A percentile compares a stretch with the other conserved stretches of the same genome.
These are phyloP conservation scores for Phylloporus sp. DNA, from an alignment of 768 basidiomycete species.

Conservation along the genomic window DNA sequence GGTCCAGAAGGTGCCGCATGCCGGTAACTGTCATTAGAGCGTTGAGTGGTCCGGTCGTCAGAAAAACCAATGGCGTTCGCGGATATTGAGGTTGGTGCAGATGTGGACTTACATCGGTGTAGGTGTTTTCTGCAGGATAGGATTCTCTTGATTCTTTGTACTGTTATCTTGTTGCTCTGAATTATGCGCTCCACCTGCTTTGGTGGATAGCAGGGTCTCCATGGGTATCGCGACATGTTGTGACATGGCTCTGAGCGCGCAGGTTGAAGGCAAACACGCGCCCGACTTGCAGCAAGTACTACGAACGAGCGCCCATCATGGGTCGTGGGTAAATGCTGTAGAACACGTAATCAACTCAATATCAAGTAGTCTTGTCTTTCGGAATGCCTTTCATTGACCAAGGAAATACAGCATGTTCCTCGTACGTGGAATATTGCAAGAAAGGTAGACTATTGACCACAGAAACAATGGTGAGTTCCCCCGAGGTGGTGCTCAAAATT, in stretches of 20 bases:
- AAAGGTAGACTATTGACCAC: no score
- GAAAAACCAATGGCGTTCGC: background rate
- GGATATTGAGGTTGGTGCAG: background rate
- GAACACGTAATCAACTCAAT: background rate
- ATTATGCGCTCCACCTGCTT: background rate
- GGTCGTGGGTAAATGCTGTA: constrained; percentile 2
- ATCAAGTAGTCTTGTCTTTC: no score
- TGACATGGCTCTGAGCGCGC: constrained; percentile 8
- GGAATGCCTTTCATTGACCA: no score
- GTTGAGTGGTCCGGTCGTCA: background rate
- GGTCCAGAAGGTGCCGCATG: constrained; percentile 40
- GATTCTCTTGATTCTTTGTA: background rate
- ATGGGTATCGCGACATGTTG: constrained; percentile 20
- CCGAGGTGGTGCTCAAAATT: background rate
- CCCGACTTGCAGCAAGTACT: background rate
- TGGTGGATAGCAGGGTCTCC: constrained; percentile 1
- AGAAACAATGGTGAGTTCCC: no score
- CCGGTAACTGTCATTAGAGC: constrained; percentile 25
- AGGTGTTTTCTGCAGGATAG: constrained; percentile 14
- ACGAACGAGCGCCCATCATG: constrained; percentile 9
- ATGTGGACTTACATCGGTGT: constrained; percentile 18
- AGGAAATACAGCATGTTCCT: no score
- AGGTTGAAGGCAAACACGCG: constrained; percentile 2
- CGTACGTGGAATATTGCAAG: no score
- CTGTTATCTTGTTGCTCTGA: background rate